Evolutionary conservation across 1,139 yeast genomes (phyloP).

Genomic region (Candida smagusa): DNA sequence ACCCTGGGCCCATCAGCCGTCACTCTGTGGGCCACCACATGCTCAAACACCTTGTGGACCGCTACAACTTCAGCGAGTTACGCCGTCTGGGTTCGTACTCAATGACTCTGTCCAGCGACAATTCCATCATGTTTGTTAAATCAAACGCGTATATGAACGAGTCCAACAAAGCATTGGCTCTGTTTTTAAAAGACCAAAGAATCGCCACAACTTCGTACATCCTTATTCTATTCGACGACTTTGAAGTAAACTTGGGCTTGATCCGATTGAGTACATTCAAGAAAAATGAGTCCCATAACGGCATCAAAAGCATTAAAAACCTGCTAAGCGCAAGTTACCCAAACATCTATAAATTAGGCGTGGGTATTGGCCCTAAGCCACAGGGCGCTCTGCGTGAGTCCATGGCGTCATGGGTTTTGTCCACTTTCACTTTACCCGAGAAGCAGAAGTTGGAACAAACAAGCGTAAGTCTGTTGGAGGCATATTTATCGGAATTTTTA

Average conservation of each 20-base stretch:
- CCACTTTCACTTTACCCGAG: slow-evolving; percentile 20
- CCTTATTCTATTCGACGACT: slow-evolving; percentile 39
- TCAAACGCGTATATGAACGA: slow-evolving; percentile 44
- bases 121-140: slow-evolving; percentile 27
- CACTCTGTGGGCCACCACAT: slow-evolving; percentile 42
- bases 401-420: slow-evolving; percentile 42
- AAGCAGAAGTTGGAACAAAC: slow-evolving; percentile 6
- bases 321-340: slow-evolving; percentile 4
- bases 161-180: slow-evolving; percentile 28
- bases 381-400: slow-evolving; percentile 28
- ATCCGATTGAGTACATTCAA: slow-evolving; percentile 28
- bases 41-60: slow-evolving; percentile 25
- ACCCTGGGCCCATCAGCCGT: slow-evolving; percentile 39
- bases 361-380: slow-evolving; percentile 49
- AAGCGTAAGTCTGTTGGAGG: slow-evolving; percentile 3
- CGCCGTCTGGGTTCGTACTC: slow-evolving; percentile 23
- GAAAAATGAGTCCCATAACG: slow-evolving; percentile 42
- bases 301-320: slow-evolving; percentile 27
- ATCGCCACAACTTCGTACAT: slow-evolving; percentile 16
- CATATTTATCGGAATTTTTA: slow-evolving; percentile 9
- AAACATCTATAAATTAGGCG: slow-evolving; percentile 30
- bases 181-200: slow-evolving; percentile 20
- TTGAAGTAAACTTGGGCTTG: slow-evolving; percentile 30
- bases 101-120: slow-evolving; percentile 14
- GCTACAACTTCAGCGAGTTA: slow-evolving; percentile 24